Evolutionary conservation across 1,284 basidiomycete species (phyloP), one percentile per base, ranked within the genome.

Genomic region (Vanrija humicola): DNA sequence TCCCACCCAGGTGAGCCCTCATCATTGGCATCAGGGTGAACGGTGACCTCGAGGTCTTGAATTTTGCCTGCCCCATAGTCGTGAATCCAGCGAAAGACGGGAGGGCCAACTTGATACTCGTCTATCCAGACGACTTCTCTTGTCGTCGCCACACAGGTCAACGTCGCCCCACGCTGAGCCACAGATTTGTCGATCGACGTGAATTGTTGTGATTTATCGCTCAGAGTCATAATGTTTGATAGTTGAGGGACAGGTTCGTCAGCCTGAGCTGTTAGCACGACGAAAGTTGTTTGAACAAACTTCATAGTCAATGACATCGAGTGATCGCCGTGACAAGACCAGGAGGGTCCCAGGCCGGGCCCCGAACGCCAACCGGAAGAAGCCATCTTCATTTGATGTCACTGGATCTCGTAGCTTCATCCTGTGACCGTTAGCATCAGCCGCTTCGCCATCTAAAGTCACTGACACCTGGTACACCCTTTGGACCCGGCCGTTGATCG

Each of bases 91-190:
- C 61, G 64, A 16, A 71, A 25, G 0, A 48, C 50, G 1, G 61
- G 34, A 7, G 38, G 18, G 2, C 15, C 61, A 9, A 23, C 23
- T 4, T 52, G 60, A 1, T 12, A 26, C 21, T 70, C 69, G 26
- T 70, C 68, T 14, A 72, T 29, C 72, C 70, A 74, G 1, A 72
- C 44, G 6, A 73, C 48, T 42, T 70, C 64, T 18, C 61, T 54
- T 6, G 64, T 68, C 1, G 72, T 72, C 10, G 46, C 50, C 2
- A 67, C n/a, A 19, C 59, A 62, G 0, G 62, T 67, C 15, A 60
- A 60, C 0, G 25, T 38, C 1, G 61, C 56, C 3, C 45, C 28
- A 1, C 70, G 54, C 6, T 46, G 34, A 3, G 52, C 14, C 6
- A 67, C 64, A 0, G 64, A 64, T 46, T 62, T 64, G 6, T 73